Base-by-base conservation (phyloP, 345 rosid species). In the Hibiscus syriacus region DNA sequence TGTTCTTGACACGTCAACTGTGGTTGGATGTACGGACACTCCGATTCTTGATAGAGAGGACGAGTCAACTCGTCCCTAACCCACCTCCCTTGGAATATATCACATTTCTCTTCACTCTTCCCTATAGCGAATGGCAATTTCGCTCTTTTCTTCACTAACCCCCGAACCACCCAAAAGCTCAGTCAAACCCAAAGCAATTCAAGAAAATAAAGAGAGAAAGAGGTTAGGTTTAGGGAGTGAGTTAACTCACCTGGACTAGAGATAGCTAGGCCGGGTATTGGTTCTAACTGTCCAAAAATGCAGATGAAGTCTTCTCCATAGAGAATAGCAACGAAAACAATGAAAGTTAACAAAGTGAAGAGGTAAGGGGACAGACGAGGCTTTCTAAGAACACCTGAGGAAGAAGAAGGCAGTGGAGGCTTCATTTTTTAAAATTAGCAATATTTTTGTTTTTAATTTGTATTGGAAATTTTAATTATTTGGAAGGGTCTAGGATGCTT, bases 21-120 rank as follows among this genome's bases (percentile, higher is more conserved):
- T 12, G 96, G 98, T 76, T 87, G 97, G 2, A 95, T 90, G 76
- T 92, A 95, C 10, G 99, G 99, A 69, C 99, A 95, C 57, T 92
- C 97, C 69, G 84, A 81, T 80, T 95, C 98, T 73, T 90, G 70
- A 71, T 95, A 95, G 34, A 54, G 86, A 50, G 99, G 99, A 72
- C 88, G 80, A 32, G 69, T 82, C 48, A 57, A 67, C 76, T 88
- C 80, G 70, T 92, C 99, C 77, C 83, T 56, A 13, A 95, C 86
- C 99, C 99, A 95, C 23, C 80, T 84, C 53, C 99, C 99, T 20
- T 83, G 80, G 76, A 85, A 95, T 25, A 88, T 25, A 46, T 92
- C 94, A 68, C 99, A 95, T 0, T 74, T 85, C 68, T 83, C 93
- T 43, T 79, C 84, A 10, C 71, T 74, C 83, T 70, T 85, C 46